phyloP scores from a whole-genome alignment of 192 early-diverging fungal species.

The Backusella macrospora region DNA sequence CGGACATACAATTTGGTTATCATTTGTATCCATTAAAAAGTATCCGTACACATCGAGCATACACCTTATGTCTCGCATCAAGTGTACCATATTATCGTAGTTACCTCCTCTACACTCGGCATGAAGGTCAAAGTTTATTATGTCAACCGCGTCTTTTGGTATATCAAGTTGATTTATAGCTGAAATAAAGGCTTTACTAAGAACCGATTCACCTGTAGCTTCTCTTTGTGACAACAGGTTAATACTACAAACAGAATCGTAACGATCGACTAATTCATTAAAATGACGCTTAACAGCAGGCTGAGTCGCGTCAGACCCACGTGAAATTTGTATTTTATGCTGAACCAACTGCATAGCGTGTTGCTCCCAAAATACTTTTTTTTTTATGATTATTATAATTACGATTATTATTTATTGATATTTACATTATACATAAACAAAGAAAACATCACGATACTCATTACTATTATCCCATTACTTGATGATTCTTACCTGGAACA shows the following conservation, averaged over 20 bases:
- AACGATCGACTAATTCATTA: slow-evolving; percentile 72
- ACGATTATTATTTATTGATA: background rate
- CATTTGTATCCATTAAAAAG: slow-evolving; percentile 67
- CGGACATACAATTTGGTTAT: slow-evolving; percentile 55
- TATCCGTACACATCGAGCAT: slow-evolving; percentile 65
- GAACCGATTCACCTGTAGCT: slow-evolving; percentile 61
- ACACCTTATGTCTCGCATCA: slow-evolving; percentile 58
- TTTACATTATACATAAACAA: background rate
- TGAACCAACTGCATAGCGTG: slow-evolving; percentile 78
- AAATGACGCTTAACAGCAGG: slow-evolving; percentile 82
- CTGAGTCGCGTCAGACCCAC: slow-evolving; percentile 78
- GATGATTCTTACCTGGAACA: slow-evolving; percentile 71
- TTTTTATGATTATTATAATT: background rate
- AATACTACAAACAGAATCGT: slow-evolving; percentile 73
- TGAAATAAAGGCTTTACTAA: slow-evolving; percentile 68
- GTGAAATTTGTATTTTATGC: slow-evolving; percentile 85
- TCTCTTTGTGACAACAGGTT: slow-evolving; percentile 78
- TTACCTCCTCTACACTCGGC: slow-evolving; percentile 76
- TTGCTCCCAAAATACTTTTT: slow-evolving; percentile 94
- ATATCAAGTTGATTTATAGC: slow-evolving; percentile 50
- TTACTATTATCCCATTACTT: slow-evolving; percentile 65
- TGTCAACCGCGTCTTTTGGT: slow-evolving; percentile 53
- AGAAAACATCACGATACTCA: background rate
- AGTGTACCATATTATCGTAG: slow-evolving; percentile 67
- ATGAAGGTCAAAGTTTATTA: slow-evolving; percentile 86